Evolutionary conservation across 1,139 yeast genomes (phyloP).

Genomic region (Blastobotrys serpentis): DNA sequence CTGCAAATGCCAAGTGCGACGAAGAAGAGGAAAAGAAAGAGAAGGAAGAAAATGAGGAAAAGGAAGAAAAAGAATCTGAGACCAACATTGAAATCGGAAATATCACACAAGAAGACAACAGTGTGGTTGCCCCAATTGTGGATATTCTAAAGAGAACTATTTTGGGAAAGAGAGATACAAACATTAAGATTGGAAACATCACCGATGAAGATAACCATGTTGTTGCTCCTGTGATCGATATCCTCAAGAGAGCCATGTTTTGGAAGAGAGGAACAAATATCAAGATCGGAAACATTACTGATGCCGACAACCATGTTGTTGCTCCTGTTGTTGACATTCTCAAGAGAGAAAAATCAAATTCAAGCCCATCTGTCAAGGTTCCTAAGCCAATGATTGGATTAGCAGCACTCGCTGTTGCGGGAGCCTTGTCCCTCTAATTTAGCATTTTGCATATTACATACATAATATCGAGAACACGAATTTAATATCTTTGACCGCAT

Average conservation of each 20-base stretch:
- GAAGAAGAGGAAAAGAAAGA: background rate
- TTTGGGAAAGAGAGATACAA: background rate
- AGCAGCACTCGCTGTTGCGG: background rate
- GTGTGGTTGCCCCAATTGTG: conserved; percentile 1
- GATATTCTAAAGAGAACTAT: conserved; percentile 3
- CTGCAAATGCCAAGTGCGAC: background rate
- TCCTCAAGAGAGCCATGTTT: background rate
- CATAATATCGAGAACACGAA: background rate
- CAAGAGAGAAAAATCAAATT: conserved; percentile 1
- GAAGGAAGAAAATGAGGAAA: background rate
- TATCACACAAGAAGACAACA: conserved; percentile 3
- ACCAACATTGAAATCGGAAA: conserved; percentile 1
- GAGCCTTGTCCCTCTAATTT: background rate
- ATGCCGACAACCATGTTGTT: background rate
- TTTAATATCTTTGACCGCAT: no score
- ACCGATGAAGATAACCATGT: background rate
- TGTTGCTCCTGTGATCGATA: conserved; percentile 1
- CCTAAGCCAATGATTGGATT: conserved; percentile 5
- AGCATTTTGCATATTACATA: background rate
- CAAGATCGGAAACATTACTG: conserved; percentile 1
- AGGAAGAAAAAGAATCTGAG: background rate
- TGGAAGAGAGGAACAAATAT: background rate
- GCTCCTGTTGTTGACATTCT: conserved; percentile 6
- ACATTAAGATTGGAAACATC: conserved; percentile 1
- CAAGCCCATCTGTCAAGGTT: background rate